Evolutionary conservation across 805 yeast species (phyloP).

Genomic region (Cephaloascus albidus): DNA sequence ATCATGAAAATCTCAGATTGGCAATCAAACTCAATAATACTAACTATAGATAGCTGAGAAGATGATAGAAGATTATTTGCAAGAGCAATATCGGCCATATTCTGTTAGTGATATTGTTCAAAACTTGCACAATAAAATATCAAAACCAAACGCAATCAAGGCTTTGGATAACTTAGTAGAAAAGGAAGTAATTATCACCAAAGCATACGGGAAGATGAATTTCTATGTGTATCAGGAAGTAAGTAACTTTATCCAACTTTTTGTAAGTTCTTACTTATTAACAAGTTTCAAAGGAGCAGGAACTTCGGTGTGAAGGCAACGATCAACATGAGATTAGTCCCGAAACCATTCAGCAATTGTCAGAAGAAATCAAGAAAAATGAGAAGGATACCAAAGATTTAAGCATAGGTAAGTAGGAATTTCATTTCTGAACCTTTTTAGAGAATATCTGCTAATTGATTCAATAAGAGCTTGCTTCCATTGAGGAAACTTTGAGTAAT

Average conservation of each 20-base stretch:
- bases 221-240: slow-evolving; percentile 33
- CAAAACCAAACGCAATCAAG: slow-evolving; percentile 21
- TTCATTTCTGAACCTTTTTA: too few species aligned
- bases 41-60: slow-evolving; percentile 14
- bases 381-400: neutral
- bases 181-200: slow-evolving; percentile 22
- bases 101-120: slow-evolving; percentile 34
- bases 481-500: neutral
- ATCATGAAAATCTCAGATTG: slow-evolving; percentile 1
- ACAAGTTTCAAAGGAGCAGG: too few species aligned
- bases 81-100: slow-evolving; percentile 37
- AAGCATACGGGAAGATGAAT: slow-evolving; percentile 32
- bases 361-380: neutral
- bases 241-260: too few species aligned
- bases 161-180: slow-evolving; percentile 24
- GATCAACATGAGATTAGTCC: neutral
- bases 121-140: slow-evolving; percentile 31
- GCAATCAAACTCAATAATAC: neutral
- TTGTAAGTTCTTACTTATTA: too few species aligned
- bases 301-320: too few species aligned
- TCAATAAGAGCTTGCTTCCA: neutral
- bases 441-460: neutral
- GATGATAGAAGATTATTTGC: slow-evolving; percentile 25
- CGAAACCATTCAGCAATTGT: slow-evolving; percentile 3
- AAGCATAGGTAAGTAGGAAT: slow-evolving; percentile 1